Evolutionary conservation across 1,284 basidiomycete species (phyloP).

Genomic region (Trichosporon inkin): DNA sequence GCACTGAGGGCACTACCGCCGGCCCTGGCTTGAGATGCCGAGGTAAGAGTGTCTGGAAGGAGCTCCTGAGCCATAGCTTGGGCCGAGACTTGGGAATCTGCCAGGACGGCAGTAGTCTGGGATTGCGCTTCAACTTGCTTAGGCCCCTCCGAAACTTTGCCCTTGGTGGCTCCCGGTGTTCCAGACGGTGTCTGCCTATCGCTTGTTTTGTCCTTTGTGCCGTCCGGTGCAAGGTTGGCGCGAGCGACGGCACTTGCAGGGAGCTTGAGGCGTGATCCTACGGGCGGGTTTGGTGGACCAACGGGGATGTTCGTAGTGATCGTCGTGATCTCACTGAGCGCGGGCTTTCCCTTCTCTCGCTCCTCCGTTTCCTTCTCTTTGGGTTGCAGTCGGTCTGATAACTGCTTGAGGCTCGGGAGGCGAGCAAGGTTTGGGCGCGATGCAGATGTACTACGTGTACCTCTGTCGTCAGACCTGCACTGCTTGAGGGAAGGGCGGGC

Average conservation of each 20-base stretch:
- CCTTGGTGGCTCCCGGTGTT: too few relatives aligned
- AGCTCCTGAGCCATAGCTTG: too few relatives aligned
- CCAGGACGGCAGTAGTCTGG: too few relatives aligned
- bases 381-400: slow-evolving; percentile 29
- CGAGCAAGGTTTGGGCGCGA: slow-evolving; percentile 23
- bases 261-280: slow-evolving; percentile 59
- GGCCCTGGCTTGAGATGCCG: too few relatives aligned
- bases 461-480: background rate
- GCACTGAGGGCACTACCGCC: too few relatives aligned
- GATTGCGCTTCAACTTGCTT: too few relatives aligned
- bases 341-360: slow-evolving; percentile 20
- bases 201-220: background rate
- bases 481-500: background rate
- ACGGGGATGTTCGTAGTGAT: slow-evolving; percentile 43
- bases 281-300: slow-evolving; percentile 52
- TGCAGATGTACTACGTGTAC: background rate
- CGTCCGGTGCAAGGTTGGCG: slow-evolving; percentile 27
- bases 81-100: too few relatives aligned
- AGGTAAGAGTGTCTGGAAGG: too few relatives aligned
- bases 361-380: background rate
- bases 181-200: too few relatives aligned
- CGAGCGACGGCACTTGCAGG: slow-evolving; percentile 60
- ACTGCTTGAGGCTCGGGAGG: slow-evolving; percentile 39
- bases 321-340: slow-evolving; percentile 49
- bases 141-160: too few relatives aligned